phyloP scores from a whole-genome alignment of 306 rosid species.

The Sicyos baderoa region DNA sequence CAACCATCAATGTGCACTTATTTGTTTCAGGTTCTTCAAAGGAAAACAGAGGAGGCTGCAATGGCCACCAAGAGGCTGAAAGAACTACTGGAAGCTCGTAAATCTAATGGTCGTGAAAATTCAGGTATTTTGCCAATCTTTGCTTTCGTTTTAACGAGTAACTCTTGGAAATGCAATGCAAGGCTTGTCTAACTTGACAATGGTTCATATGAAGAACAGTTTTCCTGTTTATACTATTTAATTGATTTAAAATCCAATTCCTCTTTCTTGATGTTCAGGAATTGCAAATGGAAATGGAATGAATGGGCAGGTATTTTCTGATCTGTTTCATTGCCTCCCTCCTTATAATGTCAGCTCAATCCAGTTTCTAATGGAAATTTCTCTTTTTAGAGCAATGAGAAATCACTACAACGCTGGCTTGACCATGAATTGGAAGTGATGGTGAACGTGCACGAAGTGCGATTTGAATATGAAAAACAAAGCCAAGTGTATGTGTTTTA shows the following conservation, averaged over 20 bases:
- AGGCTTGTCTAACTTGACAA: neutral
- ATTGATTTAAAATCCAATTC: slow-evolving; percentile 16
- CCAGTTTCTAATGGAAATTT: slow-evolving; percentile 23
- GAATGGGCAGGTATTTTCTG: slow-evolving; percentile 68
- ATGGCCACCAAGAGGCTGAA: slow-evolving; percentile 98
- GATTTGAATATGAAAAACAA: slow-evolving; percentile 93
- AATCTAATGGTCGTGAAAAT: slow-evolving; percentile 77
- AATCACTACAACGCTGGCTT: slow-evolving; percentile 91
- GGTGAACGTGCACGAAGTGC: slow-evolving; percentile 98
- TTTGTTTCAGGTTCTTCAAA: slow-evolving; percentile 80
- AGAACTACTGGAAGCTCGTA: slow-evolving; percentile 96
- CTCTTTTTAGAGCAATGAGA: slow-evolving; percentile 71
- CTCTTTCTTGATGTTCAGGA: slow-evolving; percentile 44
- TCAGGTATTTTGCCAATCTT: slow-evolving; percentile 34
- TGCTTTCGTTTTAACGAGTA: neutral
- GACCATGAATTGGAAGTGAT: slow-evolving; percentile 97
- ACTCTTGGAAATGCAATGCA: neutral
- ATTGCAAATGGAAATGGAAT: slow-evolving; percentile 63
- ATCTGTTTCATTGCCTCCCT: slow-evolving; percentile 21
- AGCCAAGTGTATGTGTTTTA: slow-evolving; percentile 80
- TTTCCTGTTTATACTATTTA: slow-evolving; percentile 18
- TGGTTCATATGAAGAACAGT: neutral
- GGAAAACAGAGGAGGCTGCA: slow-evolving; percentile 99
- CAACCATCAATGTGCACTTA: neutral
- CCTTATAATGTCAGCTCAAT: slow-evolving; percentile 19